A percentile compares a stretch with the other conserved stretches of the same genome.
Evolutionary conservation across 192 early-diverging fungal species (phyloP).

Genomic region (Chytriomyces sp.): DNA sequence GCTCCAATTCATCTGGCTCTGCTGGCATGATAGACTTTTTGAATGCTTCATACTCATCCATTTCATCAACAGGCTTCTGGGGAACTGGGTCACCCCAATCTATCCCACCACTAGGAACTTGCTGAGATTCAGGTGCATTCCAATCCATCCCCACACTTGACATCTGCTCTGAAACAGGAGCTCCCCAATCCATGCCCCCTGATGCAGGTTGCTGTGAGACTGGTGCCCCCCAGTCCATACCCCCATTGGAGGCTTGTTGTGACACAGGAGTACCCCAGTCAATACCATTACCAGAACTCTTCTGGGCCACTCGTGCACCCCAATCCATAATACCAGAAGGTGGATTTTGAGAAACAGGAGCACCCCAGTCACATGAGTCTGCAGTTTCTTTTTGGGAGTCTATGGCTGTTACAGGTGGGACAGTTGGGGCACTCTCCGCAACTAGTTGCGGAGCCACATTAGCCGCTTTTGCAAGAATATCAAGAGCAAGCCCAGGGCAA

Average conservation of each 20-base stretch:
- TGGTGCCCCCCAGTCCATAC: slow-evolving; percentile 52
- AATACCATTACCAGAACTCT: slow-evolving; percentile 12
- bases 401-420: background rate
- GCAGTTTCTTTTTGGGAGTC: slow-evolving; percentile 15
- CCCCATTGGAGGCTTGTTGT: slow-evolving; percentile 2
- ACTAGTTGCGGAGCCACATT: slow-evolving; percentile 35
- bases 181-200: slow-evolving; percentile 52
- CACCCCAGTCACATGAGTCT: slow-evolving; percentile 38
- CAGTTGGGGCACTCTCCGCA: slow-evolving; percentile 32
- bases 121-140: slow-evolving; percentile 32
- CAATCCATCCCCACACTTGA: slow-evolving; percentile 43
- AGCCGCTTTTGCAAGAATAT: slow-evolving; percentile 62
- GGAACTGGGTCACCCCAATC: slow-evolving; percentile 35
- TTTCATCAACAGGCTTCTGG: background rate
- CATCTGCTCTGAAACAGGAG: slow-evolving; percentile 10
- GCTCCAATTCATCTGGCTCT: slow-evolving; percentile 29
- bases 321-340: slow-evolving; percentile 32
- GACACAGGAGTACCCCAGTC: slow-evolving; percentile 46
- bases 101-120: background rate
- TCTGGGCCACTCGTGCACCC: slow-evolving; percentile 39
- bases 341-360: slow-evolving; percentile 9
- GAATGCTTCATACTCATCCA: slow-evolving; percentile 56
- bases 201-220: slow-evolving; percentile 4
- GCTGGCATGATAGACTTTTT: slow-evolving; percentile 35
- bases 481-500: slow-evolving; percentile 72